phyloP scores from a whole-genome alignment of 2,329 filamentous ascomycete species.

The Nothopassalora personata region DNA sequence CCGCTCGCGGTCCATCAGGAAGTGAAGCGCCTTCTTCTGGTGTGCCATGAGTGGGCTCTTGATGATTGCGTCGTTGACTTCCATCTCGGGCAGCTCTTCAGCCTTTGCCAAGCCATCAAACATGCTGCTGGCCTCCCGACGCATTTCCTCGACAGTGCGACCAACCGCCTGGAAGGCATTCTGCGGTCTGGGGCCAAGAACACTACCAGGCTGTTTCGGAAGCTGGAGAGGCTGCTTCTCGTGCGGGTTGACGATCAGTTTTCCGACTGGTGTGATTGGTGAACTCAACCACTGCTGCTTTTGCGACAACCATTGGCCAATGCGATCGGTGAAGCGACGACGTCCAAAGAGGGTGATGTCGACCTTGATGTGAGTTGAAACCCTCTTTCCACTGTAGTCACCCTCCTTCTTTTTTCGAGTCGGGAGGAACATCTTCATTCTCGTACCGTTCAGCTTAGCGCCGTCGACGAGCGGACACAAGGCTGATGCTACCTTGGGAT shows the following conservation, averaged over 20 bases:
- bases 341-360: slow-evolving; percentile 77
- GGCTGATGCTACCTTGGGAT: slow-evolving; percentile 59
- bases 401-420: slow-evolving; percentile 56
- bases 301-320: slow-evolving; percentile 64
- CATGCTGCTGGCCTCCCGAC: slow-evolving; percentile 75
- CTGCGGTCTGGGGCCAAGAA: not conserved
- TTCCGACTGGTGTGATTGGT: slow-evolving; percentile 62
- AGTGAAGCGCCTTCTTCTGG: slow-evolving; percentile 84
- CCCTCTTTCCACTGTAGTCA: slow-evolving; percentile 60
- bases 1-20: slow-evolving; percentile 74
- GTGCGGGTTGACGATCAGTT: slow-evolving; percentile 74
- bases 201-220: not conserved
- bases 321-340: slow-evolving; percentile 55
- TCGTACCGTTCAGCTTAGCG: slow-evolving; percentile 55
- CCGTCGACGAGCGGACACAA: slow-evolving; percentile 68
- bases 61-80: slow-evolving; percentile 57
- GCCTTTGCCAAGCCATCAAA: slow-evolving; percentile 66
- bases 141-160: slow-evolving; percentile 79
- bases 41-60: slow-evolving; percentile 69
- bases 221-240: slow-evolving; percentile 19
- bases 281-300: slow-evolving; percentile 61
- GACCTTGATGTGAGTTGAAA: slow-evolving; percentile 58
- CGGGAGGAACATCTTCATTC: slow-evolving; percentile 66
- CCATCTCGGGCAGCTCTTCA: slow-evolving; percentile 69
- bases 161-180: slow-evolving; percentile 4